Base-by-base conservation (phyloP, 2,329 filamentous ascomycete species). In the Tolypocladium cylindrosporum region DNA sequence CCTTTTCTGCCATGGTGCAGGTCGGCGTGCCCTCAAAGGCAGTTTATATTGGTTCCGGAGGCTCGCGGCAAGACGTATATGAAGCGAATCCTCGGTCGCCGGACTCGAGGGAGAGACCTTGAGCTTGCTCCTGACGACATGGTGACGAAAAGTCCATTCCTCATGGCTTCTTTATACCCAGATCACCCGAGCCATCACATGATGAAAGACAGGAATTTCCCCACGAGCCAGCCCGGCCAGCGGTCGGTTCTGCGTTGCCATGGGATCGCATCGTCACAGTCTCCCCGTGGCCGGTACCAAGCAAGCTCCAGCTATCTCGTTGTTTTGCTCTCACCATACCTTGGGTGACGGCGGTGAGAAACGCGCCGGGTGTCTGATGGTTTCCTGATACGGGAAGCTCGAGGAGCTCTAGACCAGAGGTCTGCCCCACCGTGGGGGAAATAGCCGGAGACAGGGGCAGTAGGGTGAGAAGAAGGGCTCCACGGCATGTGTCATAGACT, bases 371-470 rank as follows among this genome's bases (percentile, higher is more conserved):
- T 68, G 64, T 55, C 62, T 45, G 51, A 39, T 55, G 61, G 45
- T 68, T 65, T 67, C 63, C 66, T 60, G 56, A 55, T 64, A 59
- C 50, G 61, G 57, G 60, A 61, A 60, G 57, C 41, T 61, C 54
- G 40, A 19, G 43, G 27, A 59, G 59, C 55, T 58, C 55, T 54
- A 62, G 39, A 56, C 43, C 54, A 52, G 21, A 10, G 45, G 56
- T 55, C 45, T 41, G 53, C 39, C 48, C 50, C 36, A 31, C 48
- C 27, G 40, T 31, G 21, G 56, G 55, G 39, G 13, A 19, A 50
- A 37, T 31, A 31, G 27, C 6, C 27, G 51, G 19, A 27, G 31
- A 52, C 31, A 37, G 41, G 51, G 24, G 39, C 54, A 31, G 14
- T 39, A 48, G 36, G 13, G 27, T 27, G 31, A 48, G 24, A 54